Percentiles rank a stretch among this genome's conserved stretches.
Conservation (phyloP, 2,329 filamentous ascomycete species). For the Lachnellula suecica region DNA sequence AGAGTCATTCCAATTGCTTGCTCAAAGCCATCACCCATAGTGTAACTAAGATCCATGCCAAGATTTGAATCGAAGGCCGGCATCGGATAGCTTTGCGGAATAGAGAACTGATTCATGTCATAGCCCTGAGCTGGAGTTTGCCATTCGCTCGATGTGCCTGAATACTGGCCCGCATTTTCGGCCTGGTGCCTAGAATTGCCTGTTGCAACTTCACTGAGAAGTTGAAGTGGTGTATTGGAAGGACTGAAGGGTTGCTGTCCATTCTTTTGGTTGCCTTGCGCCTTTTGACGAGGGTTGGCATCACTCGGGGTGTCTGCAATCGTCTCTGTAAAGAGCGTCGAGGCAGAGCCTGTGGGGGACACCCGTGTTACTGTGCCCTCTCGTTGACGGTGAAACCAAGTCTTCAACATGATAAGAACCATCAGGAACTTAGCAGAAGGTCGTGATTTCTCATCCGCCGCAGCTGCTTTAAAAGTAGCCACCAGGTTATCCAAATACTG, state of each 20-base stretch:
- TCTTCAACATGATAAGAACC: constrained; percentile 67
- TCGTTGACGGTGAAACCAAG: constrained; percentile 49
- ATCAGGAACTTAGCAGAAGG: constrained; percentile 70
- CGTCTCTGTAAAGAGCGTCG: constrained; percentile 2
- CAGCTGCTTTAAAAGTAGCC: constrained; percentile 63
- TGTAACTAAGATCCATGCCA: constrained; percentile 27
- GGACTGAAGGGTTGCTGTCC: constrained; percentile 29
- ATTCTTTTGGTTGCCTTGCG: constrained; percentile 16
- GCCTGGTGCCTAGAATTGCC: constrained; percentile 30
- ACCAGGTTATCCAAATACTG: constrained; percentile 70
- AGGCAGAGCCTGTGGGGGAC: neutral
- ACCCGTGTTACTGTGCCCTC: constrained; percentile 22
- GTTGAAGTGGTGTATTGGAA: constrained; percentile 36
- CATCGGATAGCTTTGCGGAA: constrained; percentile 11
- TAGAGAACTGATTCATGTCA: constrained; percentile 15
- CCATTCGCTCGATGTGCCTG: constrained; percentile 21
- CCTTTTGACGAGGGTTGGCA: constrained; percentile 7
- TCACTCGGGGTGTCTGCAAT: constrained; percentile 1
- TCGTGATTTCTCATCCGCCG: constrained; percentile 61
- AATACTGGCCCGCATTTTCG: constrained; percentile 22
- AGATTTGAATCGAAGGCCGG: constrained; percentile 28
- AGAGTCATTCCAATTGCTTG: constrained; percentile 33
- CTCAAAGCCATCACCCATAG: constrained; percentile 33
- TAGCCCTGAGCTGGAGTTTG: constrained; percentile 14
- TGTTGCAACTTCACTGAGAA: constrained; percentile 41